Evolutionary conservation across 2,329 filamentous ascomycete genomes (phyloP).

Genomic region (Mycosphaerelloides madeirae): DNA sequence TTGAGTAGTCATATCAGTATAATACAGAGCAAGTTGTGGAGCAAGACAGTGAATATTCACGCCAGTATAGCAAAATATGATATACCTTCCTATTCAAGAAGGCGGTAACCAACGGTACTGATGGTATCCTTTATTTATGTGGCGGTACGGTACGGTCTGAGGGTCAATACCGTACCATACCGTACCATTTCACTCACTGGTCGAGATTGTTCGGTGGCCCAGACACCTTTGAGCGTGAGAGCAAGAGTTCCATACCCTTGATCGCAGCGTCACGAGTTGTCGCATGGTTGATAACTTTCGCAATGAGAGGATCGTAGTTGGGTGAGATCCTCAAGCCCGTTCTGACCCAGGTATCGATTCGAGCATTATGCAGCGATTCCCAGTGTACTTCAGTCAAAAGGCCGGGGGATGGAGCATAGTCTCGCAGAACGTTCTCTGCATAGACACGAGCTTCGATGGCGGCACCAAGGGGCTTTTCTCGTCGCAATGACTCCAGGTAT

Average conservation of each 20-base stretch:
- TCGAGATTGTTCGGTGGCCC: conserved; percentile 56
- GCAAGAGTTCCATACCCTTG: conserved; percentile 39
- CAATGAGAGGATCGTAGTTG: conserved; percentile 46
- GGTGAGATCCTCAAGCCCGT: conserved; percentile 54
- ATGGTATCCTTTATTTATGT: too few species aligned
- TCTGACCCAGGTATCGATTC: conserved; percentile 62
- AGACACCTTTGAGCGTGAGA: conserved; percentile 45
- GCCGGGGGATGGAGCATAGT: conserved; percentile 58
- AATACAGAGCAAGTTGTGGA: too few species aligned
- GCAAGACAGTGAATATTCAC: too few species aligned
- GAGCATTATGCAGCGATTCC: conserved; percentile 43
- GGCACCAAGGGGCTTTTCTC: conserved; percentile 39
- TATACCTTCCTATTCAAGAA: too few species aligned
- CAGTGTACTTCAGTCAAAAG: conserved; percentile 54
- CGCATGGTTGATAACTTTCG: conserved; percentile 50
- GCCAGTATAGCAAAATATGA: too few species aligned
- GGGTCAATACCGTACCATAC: too few species aligned
- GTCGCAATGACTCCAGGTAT: conserved; percentile 41
- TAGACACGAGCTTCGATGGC: conserved; percentile 54
- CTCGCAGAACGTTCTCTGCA: conserved; percentile 55
- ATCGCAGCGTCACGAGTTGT: conserved; percentile 41
- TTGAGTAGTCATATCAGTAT: too few species aligned
- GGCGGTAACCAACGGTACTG: too few species aligned
- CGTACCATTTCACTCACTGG: too few species aligned
- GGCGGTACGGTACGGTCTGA: too few species aligned